phyloP scores from a whole-genome alignment of 257 asterid species.

The Phtheirospermum japonicum region DNA sequence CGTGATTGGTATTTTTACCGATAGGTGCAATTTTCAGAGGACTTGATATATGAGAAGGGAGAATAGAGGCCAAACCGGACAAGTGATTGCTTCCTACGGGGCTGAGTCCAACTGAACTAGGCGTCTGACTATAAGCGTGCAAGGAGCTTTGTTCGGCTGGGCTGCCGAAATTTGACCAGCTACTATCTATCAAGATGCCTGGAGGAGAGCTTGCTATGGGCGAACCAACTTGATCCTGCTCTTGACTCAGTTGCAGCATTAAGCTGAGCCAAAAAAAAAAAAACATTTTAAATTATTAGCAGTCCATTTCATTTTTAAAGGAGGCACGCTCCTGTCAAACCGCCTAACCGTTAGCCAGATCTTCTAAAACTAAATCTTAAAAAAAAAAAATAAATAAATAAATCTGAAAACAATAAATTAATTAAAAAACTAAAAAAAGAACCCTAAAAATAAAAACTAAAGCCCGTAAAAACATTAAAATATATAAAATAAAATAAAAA shows the following conservation, averaged over 20 bases:
- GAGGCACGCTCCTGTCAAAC: too few species aligned
- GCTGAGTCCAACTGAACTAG: conserved; percentile 54
- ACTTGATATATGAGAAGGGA: conserved; percentile 56
- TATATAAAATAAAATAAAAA: too few species aligned
- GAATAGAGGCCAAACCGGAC: conserved; percentile 87
- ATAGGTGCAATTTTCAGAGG: conserved; percentile 90
- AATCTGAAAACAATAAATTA: too few species aligned
- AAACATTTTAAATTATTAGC: background rate
- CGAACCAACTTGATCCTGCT: conserved; percentile 79
- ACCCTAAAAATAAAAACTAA: too few species aligned
- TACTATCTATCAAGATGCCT: conserved; percentile 46
- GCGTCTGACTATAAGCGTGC: conserved; percentile 53
- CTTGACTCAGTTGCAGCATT: conserved; percentile 88
- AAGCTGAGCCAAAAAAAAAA: conserved; percentile 46
- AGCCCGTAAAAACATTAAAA: too few species aligned
- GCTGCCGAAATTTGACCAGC: conserved; percentile 83
- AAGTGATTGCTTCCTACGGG: conserved; percentile 53
- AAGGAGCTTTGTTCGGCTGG: conserved; percentile 65
- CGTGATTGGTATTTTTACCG: conserved; percentile 50
- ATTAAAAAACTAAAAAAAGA: too few species aligned
- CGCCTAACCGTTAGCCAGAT: too few species aligned
- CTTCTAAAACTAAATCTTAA: too few species aligned
- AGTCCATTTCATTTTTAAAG: too few species aligned
- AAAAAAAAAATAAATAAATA: too few species aligned
- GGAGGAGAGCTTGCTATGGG: conserved; percentile 91